Percentiles rank a stretch among this genome's conserved stretches.
Evolutionary conservation across 768 basidiomycete species (phyloP).

Genomic region (Nidularia sp.): DNA sequence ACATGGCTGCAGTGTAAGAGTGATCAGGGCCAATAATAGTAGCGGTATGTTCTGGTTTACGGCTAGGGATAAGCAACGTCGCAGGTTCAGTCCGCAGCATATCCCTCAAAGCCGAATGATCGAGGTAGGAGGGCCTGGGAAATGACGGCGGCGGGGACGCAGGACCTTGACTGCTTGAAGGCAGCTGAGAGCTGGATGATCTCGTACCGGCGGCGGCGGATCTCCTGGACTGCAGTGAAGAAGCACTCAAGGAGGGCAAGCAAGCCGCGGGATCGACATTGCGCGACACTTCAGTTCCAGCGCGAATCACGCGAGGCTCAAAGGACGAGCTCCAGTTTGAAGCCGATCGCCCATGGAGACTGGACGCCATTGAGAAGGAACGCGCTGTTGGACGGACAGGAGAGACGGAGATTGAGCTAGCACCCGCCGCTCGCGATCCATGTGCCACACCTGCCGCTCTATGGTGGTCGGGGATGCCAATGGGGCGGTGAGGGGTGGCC

Average conservation of each 20-base stretch:
- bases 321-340: conserved; percentile 30
- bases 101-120: conserved; percentile 70
- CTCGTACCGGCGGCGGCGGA: conserved; percentile 11
- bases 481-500: conserved; percentile 16
- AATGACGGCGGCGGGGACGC: conserved; percentile 37
- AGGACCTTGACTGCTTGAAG: conserved; percentile 21
- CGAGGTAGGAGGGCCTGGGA: conserved; percentile 70
- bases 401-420: conserved; percentile 20
- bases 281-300: conserved; percentile 32
- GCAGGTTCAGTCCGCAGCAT: conserved; percentile 56
- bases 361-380: conserved; percentile 17
- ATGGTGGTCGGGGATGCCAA: conserved; percentile 18
- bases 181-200: conserved; percentile 20
- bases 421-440: conserved; percentile 13
- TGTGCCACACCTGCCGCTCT: conserved; percentile 32
- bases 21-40: not conserved
- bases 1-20: conserved; percentile 22
- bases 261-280: conserved; percentile 39
- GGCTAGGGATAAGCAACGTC: conserved; percentile 28
- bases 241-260: conserved; percentile 32
- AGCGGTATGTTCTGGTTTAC: conserved; percentile 7
- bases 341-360: conserved; percentile 25
- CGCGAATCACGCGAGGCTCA: conserved; percentile 72
- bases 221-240: conserved; percentile 13
- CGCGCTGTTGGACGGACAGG: conserved; percentile 40